phyloP scores from a whole-genome alignment of 768 basidiomycete genomes.

The Atractiella rhizophila region DNA sequence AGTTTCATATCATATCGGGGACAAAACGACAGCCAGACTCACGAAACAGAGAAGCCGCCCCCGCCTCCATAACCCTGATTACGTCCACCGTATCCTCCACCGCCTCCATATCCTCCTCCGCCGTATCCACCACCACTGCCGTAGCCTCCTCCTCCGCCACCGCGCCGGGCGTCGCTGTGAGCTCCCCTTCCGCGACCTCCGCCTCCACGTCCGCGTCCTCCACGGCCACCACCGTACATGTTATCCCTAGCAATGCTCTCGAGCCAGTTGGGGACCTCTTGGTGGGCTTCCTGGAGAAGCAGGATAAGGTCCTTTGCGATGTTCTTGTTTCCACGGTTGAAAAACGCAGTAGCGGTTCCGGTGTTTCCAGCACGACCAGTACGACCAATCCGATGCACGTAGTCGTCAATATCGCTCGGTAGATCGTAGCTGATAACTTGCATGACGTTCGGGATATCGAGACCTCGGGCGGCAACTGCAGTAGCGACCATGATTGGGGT shows the following conservation, averaged over 20 bases:
- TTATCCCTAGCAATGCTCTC: constrained; percentile 57
- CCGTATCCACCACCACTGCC: constrained; percentile 16
- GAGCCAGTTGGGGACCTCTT: constrained; percentile 76
- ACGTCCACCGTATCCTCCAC: constrained; percentile 6
- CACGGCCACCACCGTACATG: constrained; percentile 17
- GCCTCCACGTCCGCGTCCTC: constrained; percentile 30
- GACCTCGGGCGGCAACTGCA: constrained; percentile 91
- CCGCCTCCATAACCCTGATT: not conserved
- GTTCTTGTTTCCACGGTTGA: constrained; percentile 27
- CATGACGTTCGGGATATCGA: constrained; percentile 97
- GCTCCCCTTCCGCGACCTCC: constrained; percentile 32
- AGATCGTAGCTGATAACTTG: constrained; percentile 97
- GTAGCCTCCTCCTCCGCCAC: constrained; percentile 33
- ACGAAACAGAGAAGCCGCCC: no score
- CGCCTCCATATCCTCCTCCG: constrained; percentile 8
- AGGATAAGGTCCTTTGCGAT: constrained; percentile 67
- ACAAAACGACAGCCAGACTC: not conserved
- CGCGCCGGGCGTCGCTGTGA: constrained; percentile 14
- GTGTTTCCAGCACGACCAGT: constrained; percentile 89
- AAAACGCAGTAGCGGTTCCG: constrained; percentile 79
- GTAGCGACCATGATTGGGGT: constrained; percentile 95
- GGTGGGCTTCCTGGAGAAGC: constrained; percentile 81
- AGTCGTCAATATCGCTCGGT: constrained; percentile 87
- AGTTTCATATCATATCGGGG: not conserved
- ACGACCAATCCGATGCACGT: constrained; percentile 19